Evolutionary conservation across 352 stramenopile species (phyloP).

Genomic region (Pythium brassicae): DNA sequence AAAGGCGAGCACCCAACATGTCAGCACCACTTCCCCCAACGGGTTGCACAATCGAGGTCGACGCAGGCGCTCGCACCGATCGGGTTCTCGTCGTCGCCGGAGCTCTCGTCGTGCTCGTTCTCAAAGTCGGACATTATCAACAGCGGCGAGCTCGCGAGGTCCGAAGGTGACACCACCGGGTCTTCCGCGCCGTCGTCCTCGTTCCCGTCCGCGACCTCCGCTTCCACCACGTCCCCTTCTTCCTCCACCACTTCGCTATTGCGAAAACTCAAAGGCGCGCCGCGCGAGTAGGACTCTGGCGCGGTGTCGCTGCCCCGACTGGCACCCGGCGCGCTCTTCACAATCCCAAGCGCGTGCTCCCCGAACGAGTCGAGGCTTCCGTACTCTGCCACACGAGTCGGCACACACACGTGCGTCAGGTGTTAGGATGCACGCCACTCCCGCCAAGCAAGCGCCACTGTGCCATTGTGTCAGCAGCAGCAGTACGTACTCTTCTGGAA

Average conservation of each 20-base stretch:
- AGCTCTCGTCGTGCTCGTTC: constrained; percentile 11
- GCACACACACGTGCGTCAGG: no score
- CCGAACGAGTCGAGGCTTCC: constrained; percentile 32
- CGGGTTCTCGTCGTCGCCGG: constrained; percentile 14
- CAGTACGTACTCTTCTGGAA: constrained; percentile 37
- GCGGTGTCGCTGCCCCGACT: background rate
- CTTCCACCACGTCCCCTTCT: background rate
- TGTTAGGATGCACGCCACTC: background rate
- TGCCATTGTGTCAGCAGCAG: background rate
- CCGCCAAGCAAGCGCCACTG: no score
- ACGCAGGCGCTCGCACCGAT: constrained; percentile 1
- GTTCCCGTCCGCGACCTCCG: background rate
- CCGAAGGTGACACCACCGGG: constrained; percentile 7
- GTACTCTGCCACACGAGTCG: constrained; percentile 16
- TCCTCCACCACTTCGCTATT: no score
- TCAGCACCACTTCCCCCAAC: background rate
- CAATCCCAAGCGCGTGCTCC: constrained; percentile 18
- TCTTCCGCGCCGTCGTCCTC: constrained; percentile 2
- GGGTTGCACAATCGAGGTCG: background rate
- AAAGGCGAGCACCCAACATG: background rate
- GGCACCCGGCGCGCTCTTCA: background rate
- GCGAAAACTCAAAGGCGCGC: no score
- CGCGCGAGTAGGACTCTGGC: background rate
- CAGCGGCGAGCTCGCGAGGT: constrained; percentile 6
- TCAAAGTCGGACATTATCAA: constrained; percentile 13